Base-by-base conservation (phyloP, 371 early-diverging fungal species). In the Dipsacomyces acuminosporus region DNA sequence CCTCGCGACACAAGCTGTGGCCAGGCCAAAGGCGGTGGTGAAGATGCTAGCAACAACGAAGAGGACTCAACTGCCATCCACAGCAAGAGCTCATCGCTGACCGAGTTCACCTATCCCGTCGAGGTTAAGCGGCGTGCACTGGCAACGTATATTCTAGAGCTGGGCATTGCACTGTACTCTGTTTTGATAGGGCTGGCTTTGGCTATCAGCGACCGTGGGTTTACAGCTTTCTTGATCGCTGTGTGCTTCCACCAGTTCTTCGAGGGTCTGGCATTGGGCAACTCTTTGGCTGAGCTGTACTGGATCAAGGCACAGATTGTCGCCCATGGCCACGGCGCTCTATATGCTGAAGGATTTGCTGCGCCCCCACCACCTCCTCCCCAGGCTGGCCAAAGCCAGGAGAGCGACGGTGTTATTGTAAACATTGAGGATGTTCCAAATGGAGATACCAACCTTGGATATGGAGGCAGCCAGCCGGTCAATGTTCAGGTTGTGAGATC, bases 141-240 rank as follows among this genome's bases (percentile, higher is more conserved):
- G 45, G 61, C 72, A 3, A 73, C 72, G 0, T 56, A 80, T 21
- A 71, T 93, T 24, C 75, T 95, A 15, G 94, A 95, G 69, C 48
- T 85, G 13, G 92, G 94, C 48, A 88, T 95, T 46, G 80, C 86
- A 2, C 77, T 88, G 51, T 93, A 94, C 61, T 92, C 93, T 2
- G 76, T 95, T 45, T 82, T 95, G 45, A 84, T 95, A 49, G 96
- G 94, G 8, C 71, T 94, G 45, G 79, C 91, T 6, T 75, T 95
- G n/a, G 87, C 89, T 2, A 79, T 82, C 43, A 79, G 76, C 20
- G 82, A 76, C 38, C 73, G 71, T 6, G 85, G 82, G 21, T 90
- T 89, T 65, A 63, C 71, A 15, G 78, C 86, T 0, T 79, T 95
- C 34, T 75, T 90, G 8, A 78, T 89, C 53, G 94, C 94, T 1